Evolutionary conservation across 192 early-diverging fungal genomes (phyloP).

Genomic region (Rhizophagus prolifer): DNA sequence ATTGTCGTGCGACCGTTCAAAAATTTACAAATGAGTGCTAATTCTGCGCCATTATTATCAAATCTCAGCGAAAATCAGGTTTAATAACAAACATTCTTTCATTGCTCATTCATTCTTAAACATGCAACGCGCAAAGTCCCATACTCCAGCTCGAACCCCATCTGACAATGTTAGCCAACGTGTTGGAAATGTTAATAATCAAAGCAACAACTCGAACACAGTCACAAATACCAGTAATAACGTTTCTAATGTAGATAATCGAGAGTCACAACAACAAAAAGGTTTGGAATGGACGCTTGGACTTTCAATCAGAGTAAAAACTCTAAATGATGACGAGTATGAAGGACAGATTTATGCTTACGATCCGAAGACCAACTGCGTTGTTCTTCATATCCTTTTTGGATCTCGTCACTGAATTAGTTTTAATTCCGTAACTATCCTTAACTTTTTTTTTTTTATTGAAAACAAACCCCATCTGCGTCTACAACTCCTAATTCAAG

Average conservation of each 20-base stretch:
- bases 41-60: neutral
- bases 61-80: neutral
- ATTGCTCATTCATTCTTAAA: neutral
- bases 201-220: neutral
- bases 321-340: constrained; percentile 48
- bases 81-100: neutral
- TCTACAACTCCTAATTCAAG: constrained; percentile 5
- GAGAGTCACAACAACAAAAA: constrained; percentile 31
- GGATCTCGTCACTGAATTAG: constrained; percentile 18
- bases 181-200: neutral
- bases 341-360: constrained; percentile 59
- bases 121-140: constrained; percentile 25
- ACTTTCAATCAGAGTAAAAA: constrained; percentile 47
- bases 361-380: constrained; percentile 57
- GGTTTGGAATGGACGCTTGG: constrained; percentile 51
- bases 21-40: neutral
- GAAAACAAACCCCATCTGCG: constrained; percentile 41
- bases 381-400: constrained; percentile 67
- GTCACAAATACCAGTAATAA: constrained; percentile 24
- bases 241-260: constrained; percentile 6
- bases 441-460: constrained; percentile 16
- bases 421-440: neutral
- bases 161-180: constrained; percentile 22
- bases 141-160: constrained; percentile 19
- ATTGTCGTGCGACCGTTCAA: too few species aligned